phyloP scores from a whole-genome alignment of 192 early-diverging fungal species.

The Coemansia sp. region DNA sequence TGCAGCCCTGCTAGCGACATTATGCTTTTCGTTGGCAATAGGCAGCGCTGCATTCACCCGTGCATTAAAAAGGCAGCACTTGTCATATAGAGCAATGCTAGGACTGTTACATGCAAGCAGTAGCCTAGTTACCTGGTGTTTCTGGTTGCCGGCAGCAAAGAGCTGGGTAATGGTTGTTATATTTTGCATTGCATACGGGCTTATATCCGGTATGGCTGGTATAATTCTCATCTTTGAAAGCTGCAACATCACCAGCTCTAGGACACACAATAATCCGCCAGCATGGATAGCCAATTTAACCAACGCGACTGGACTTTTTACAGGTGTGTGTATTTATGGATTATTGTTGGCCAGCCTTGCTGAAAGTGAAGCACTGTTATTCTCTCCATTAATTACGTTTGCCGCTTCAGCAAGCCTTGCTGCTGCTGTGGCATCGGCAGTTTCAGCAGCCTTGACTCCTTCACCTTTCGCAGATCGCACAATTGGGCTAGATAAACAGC shows the following conservation, averaged over 20 bases:
- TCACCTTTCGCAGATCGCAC: background rate
- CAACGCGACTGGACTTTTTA: background rate
- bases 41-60: background rate
- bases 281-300: background rate
- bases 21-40: slow-evolving; percentile 1
- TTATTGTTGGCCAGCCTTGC: background rate
- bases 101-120: background rate
- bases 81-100: slow-evolving; percentile 1
- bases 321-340: background rate
- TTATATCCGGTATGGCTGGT: background rate
- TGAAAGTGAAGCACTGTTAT: background rate
- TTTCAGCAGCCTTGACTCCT: background rate
- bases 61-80: background rate
- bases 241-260: background rate
- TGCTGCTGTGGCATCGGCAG: slow-evolving; percentile 1
- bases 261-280: background rate
- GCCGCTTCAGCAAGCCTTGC: background rate
- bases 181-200: slow-evolving; percentile 7
- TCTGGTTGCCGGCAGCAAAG: slow-evolving; percentile 2
- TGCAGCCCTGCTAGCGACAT: background rate
- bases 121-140: slow-evolving; percentile 5
- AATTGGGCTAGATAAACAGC: no score
- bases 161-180: background rate
- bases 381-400: background rate
- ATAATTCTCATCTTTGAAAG: background rate